phyloP scores from a whole-genome alignment of 2,329 filamentous ascomycete genomes.

The Neonectria ditissima region DNA sequence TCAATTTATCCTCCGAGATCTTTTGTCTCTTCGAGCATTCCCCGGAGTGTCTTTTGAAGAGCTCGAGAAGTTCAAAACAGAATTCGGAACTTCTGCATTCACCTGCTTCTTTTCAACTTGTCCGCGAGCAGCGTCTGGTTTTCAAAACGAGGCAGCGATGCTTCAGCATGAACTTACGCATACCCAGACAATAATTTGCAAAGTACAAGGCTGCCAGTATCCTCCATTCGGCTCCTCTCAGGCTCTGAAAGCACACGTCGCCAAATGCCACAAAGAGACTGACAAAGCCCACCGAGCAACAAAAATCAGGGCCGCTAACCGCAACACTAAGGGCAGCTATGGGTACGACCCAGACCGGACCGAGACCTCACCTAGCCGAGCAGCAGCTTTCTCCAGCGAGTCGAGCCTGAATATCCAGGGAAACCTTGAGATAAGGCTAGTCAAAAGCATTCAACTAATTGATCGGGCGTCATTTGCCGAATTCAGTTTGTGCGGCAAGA shows the following conservation, averaged over 20 bases:
- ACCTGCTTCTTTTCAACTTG: conserved; percentile 34
- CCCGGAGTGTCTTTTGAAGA: not conserved
- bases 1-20: conserved; percentile 7
- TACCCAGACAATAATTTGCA: not conserved
- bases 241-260: conserved; percentile 1
- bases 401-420: no score
- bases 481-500: no score
- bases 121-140: conserved; percentile 30
- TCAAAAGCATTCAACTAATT: no score
- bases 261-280: not conserved
- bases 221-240: not conserved
- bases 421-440: no score
- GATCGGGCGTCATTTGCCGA: no score
- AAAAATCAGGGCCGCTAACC: no score
- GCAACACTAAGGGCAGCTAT: no score
- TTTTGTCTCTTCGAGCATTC: not conserved
- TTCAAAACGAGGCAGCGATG: conserved; percentile 21
- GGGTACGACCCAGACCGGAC: no score
- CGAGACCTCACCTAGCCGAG: no score
- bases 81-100: conserved; percentile 23
- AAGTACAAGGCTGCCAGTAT: conserved; percentile 6
- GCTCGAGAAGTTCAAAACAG: conserved; percentile 23
- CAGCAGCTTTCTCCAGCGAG: no score
- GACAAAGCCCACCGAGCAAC: not conserved
- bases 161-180: conserved; percentile 4